Evolutionary conservation across 1,139 yeast genomes (phyloP).

Genomic region (Diutina scorzettiae): DNA sequence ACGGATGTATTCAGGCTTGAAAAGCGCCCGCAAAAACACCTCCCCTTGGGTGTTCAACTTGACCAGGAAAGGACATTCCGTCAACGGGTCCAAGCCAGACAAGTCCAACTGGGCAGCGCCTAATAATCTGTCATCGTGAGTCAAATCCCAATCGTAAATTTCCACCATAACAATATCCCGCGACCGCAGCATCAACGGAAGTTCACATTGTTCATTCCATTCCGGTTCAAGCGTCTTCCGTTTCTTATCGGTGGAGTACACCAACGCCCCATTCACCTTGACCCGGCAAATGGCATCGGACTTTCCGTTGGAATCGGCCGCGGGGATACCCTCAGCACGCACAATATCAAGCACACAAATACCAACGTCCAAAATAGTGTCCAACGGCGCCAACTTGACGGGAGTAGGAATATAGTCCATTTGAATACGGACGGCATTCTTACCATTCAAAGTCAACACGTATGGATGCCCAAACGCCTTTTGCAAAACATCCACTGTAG

Average conservation of each 20-base stretch:
- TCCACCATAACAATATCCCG: constrained; percentile 37
- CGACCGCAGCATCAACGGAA: constrained; percentile 52
- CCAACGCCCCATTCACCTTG: constrained; percentile 39
- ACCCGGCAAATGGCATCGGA: constrained; percentile 58
- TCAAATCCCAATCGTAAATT: constrained; percentile 67
- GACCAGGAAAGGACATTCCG: constrained; percentile 33
- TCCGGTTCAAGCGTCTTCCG: constrained; percentile 58
- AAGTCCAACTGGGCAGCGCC: constrained; percentile 43
- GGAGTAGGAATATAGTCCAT: constrained; percentile 52
- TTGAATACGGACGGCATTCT: constrained; percentile 31
- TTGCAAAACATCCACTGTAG: constrained; percentile 42
- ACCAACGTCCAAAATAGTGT: constrained; percentile 61
- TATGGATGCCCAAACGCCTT: constrained; percentile 35
- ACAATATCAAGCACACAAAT: constrained; percentile 40
- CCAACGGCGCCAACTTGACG: constrained; percentile 40
- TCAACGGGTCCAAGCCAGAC: constrained; percentile 31
- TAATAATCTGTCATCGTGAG: constrained; percentile 52
- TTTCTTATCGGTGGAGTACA: constrained; percentile 46
- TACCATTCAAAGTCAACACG: constrained; percentile 31
- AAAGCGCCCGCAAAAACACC: constrained; percentile 38
- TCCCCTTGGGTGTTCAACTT: constrained; percentile 51
- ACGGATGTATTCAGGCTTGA: constrained; percentile 56
- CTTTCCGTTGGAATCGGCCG: constrained; percentile 63
- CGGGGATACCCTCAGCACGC: constrained; percentile 37
- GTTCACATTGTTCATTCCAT: constrained; percentile 52